Conservation (phyloP, 2,329 filamentous ascomycete genomes). For the Macrophomina phaseolina region DNA sequence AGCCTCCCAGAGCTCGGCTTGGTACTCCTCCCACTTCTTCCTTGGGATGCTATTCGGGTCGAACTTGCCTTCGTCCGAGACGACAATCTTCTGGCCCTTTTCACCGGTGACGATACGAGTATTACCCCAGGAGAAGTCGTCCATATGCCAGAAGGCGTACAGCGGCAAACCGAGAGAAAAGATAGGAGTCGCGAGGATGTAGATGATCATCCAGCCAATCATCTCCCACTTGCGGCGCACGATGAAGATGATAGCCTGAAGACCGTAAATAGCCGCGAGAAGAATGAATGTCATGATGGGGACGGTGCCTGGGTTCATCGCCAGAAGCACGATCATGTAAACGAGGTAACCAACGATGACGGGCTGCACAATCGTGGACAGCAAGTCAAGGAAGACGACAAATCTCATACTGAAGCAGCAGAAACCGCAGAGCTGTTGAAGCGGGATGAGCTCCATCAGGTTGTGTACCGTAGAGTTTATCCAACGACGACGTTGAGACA, state of each 20-base stretch:
- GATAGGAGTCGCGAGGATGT: slow-evolving; percentile 86
- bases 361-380: slow-evolving; percentile 90
- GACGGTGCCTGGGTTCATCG: slow-evolving; percentile 65
- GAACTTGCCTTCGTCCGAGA: slow-evolving; percentile 97
- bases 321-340: slow-evolving; percentile 69
- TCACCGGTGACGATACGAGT: slow-evolving; percentile 97
- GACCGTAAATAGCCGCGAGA: slow-evolving; percentile 92
- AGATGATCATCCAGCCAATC: slow-evolving; percentile 99
- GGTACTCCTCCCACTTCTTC: slow-evolving; percentile 99
- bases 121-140: slow-evolving; percentile 99
- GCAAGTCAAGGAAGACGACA: slow-evolving; percentile 89
- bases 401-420: slow-evolving; percentile 99
- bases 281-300: slow-evolving; percentile 89
- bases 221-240: slow-evolving; percentile 98
- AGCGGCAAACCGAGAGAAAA: slow-evolving; percentile 90
- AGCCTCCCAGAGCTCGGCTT: slow-evolving; percentile 95
- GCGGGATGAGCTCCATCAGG: slow-evolving; percentile 89
- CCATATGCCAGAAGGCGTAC: slow-evolving; percentile 99
- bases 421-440: slow-evolving; percentile 96
- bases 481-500: slow-evolving; percentile 98
- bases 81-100: slow-evolving; percentile 86
- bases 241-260: slow-evolving; percentile 97
- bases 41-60: slow-evolving; percentile 90
- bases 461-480: slow-evolving; percentile 99
- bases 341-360: slow-evolving; percentile 88